A percentile compares a stretch with the other conserved stretches of the same genome.
Evolutionary conservation across 495 filamentous ascomycete species (phyloP).

Genomic region (Aspergillus leporis): DNA sequence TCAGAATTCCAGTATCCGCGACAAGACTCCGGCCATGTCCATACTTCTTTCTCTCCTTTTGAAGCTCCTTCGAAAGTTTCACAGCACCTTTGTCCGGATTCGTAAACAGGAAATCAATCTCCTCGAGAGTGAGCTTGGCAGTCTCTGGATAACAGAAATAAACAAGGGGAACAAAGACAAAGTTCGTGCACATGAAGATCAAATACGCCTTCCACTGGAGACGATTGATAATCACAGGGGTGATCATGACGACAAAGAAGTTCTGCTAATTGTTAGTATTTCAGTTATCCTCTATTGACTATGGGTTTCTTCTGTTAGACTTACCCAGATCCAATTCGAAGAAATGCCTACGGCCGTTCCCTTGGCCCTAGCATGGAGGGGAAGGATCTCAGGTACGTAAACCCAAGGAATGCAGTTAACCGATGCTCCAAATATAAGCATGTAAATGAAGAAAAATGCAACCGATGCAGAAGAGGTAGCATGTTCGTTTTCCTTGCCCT

Average conservation of each 20-base stretch:
- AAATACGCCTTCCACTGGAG: constrained; percentile 61
- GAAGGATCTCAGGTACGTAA: constrained; percentile 49
- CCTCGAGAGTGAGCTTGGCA: constrained; percentile 42
- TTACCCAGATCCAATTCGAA: constrained; percentile 45
- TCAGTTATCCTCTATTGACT: background rate
- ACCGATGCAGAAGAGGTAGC: constrained; percentile 37
- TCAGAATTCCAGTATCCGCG: background rate
- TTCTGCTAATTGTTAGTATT: constrained; percentile 30
- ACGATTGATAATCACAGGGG: constrained; percentile 53
- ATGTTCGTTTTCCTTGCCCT: constrained; percentile 30
- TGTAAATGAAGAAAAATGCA: constrained; percentile 51
- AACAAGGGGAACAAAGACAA: constrained; percentile 43
- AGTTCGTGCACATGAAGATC: constrained; percentile 60
- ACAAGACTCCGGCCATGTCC: background rate
- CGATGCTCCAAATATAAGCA: constrained; percentile 50
- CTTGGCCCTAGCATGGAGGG: constrained; percentile 41
- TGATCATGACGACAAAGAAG: constrained; percentile 62
- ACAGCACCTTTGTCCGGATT: constrained; percentile 12
- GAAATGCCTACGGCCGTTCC: constrained; percentile 45
- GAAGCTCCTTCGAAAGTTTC: background rate
- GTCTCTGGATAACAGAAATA: constrained; percentile 49
- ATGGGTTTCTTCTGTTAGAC: background rate
- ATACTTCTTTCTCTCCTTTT: background rate
- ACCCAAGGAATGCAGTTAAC: constrained; percentile 52
- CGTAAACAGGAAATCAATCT: constrained; percentile 36